Base-by-base conservation (phyloP, 306 rosid genomes). In the Canavalia gladiata region DNA sequence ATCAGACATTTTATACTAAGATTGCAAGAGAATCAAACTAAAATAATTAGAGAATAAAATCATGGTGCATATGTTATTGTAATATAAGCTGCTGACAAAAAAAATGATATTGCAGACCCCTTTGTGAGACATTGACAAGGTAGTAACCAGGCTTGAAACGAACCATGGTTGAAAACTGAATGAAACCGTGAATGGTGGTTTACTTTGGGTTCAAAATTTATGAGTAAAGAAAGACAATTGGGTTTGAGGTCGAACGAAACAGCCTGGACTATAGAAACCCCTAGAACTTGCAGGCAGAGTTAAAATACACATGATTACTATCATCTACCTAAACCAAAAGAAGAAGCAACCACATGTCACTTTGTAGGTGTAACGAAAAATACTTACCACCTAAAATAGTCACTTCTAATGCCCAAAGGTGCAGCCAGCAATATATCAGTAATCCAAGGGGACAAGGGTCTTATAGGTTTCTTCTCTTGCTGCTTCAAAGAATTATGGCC, bases 341-440 rank as follows among this genome's bases (percentile, higher is more conserved):
- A 63, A 51, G 11, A 18, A 80, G 35, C 55, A 80, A 12, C 8
- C 34, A 46, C 8, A 7, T 12, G 1, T 41, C 8, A 58, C 41
- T 59, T 47, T 60, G 60, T 37, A 62, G 7, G 11, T 3, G 3
- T 62, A 4, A 37, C 0, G n/a, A 83, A 10, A 45, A 56, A 42
- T 79, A 86, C 97, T 90, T 84, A 93, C 97, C 97, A 93, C 51
- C 97, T 93, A 83, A 93, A 93, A 60, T 93, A 93, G 87, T 93
- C 97, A 82, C 97, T 91, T 86, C 90, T 86, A 72, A 93, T 89
- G 54, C 93, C 97, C 66, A 93, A 80, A 64, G 97, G 97, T 18
- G 97, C 97, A 76, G 97, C 90, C 57, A 88, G 85, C 75, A 93
- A 76, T 84, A 91, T 90, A 79, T 93, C 97, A 54, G 94, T 91